Evolutionary conservation across 441 rosid species (phyloP).

Genomic region (Daphne laureola): DNA sequence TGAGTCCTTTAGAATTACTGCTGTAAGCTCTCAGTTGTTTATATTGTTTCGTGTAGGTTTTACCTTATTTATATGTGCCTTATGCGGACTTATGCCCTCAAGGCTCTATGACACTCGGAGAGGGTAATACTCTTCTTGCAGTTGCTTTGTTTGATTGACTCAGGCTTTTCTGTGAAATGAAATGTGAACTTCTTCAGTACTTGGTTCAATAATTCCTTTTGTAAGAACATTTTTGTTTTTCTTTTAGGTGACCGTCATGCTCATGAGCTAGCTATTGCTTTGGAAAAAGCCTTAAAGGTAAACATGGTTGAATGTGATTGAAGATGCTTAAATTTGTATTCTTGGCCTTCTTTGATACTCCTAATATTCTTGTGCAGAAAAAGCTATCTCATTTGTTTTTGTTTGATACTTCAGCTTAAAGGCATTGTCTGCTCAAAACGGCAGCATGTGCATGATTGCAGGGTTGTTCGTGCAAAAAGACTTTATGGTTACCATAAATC

Average conservation of each 20-base stretch:
- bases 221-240: constrained; percentile 13
- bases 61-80: constrained; percentile 86
- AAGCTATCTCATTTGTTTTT: constrained; percentile 15
- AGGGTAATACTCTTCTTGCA: constrained; percentile 38
- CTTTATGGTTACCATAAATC: constrained; percentile 83
- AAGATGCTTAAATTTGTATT: constrained; percentile 2
- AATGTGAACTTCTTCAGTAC: too few species aligned
- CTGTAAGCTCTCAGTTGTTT: constrained; percentile 9
- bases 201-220: neutral
- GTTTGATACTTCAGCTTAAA: constrained; percentile 50
- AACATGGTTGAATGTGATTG: constrained; percentile 10
- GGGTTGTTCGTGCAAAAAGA: constrained; percentile 76
- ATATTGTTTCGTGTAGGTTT: constrained; percentile 47
- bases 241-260: constrained; percentile 42
- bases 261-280: constrained; percentile 44
- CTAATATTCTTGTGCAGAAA: constrained; percentile 3
- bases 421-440: constrained; percentile 62
- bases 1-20: neutral
- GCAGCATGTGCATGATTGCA: constrained; percentile 83
- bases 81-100: constrained; percentile 46
- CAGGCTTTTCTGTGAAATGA: neutral
- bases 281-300: constrained; percentile 91
- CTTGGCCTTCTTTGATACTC: neutral
- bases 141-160: constrained; percentile 2
- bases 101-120: constrained; percentile 23